Conservation (phyloP, 2,329 filamentous ascomycete species). For the Cercospora berteroae region DNA sequence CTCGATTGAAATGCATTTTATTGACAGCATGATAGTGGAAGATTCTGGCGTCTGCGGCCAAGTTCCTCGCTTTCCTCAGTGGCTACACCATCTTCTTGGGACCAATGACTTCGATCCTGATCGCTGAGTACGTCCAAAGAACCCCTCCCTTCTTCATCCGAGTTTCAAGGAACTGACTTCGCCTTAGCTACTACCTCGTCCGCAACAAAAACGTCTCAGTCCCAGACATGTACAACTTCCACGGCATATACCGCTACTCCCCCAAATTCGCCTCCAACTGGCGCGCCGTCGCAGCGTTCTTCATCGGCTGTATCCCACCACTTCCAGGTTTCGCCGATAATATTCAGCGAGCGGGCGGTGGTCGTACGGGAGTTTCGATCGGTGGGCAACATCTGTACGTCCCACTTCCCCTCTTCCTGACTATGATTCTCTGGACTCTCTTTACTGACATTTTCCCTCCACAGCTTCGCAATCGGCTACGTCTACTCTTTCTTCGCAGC, state of each 20-base stretch:
- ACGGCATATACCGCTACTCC: constrained; percentile 53
- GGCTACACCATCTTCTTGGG: constrained; percentile 65
- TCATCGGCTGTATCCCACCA: constrained; percentile 56
- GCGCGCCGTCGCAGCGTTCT: constrained; percentile 57
- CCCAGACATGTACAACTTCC: constrained; percentile 53
- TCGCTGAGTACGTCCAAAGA: constrained; percentile 46
- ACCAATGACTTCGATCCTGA: constrained; percentile 61
- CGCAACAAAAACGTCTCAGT: constrained; percentile 50
- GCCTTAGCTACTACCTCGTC: constrained; percentile 52
- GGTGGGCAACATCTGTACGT: constrained; percentile 49
- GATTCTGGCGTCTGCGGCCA: constrained; percentile 37
- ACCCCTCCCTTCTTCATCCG: not conserved
- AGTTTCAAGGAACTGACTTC: not conserved
- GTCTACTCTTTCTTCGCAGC: constrained; percentile 40
- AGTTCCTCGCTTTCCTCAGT: constrained; percentile 52
- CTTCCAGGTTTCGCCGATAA: constrained; percentile 55
- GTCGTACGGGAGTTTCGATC: constrained; percentile 39
- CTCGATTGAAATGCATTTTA: not conserved
- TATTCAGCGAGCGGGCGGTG: constrained; percentile 39
- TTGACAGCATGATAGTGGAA: constrained; percentile 31
- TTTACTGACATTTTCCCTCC: not conserved
- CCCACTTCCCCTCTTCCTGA: not conserved
- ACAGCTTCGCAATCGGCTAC: constrained; percentile 43
- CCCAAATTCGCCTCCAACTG: constrained; percentile 53
- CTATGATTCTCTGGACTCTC: not conserved